Percentiles rank a stretch among this genome's conserved stretches.
Conservation (phyloP, 441 rosid genomes). For the Francoa sonchifolia region DNA sequence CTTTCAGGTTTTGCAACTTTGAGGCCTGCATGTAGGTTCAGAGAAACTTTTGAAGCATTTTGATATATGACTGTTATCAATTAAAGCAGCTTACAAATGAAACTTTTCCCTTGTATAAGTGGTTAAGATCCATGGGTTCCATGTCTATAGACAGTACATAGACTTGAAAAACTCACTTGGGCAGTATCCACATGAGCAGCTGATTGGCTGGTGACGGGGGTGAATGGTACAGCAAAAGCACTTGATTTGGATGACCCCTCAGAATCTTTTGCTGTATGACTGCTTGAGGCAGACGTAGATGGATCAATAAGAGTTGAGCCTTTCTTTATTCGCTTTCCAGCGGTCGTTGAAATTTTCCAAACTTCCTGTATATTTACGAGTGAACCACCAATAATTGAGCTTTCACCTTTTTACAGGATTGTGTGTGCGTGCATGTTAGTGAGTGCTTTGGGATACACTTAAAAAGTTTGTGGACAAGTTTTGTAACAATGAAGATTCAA, state of each 20-base stretch:
- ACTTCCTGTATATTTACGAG: constrained; percentile 51
- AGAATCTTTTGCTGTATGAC: constrained; percentile 42
- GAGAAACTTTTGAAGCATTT: neutral
- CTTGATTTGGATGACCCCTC: constrained; percentile 40
- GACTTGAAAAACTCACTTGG: constrained; percentile 27
- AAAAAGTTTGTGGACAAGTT: constrained; percentile 7
- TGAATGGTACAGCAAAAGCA: constrained; percentile 20
- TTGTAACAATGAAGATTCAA: constrained; percentile 11
- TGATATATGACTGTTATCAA: too few relatives aligned
- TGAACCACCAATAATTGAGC: constrained; percentile 12
- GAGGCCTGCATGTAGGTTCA: constrained; percentile 25
- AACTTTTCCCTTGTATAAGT: too few relatives aligned
- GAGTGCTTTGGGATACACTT: neutral
- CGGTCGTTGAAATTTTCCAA: constrained; percentile 94
- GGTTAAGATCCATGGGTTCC: too few relatives aligned
- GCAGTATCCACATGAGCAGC: constrained; percentile 23
- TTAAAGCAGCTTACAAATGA: too few relatives aligned
- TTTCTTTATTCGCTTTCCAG: constrained; percentile 82
- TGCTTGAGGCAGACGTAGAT: constrained; percentile 38
- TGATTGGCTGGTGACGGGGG: constrained; percentile 21
- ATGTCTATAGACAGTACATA: neutral
- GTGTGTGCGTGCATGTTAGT: too few relatives aligned
- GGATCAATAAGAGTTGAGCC: constrained; percentile 45
- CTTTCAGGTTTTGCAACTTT: constrained; percentile 29
- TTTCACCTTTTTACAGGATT: neutral